phyloP scores from a whole-genome alignment of 768 basidiomycete species.

The Candolleomyces efflorescens region DNA sequence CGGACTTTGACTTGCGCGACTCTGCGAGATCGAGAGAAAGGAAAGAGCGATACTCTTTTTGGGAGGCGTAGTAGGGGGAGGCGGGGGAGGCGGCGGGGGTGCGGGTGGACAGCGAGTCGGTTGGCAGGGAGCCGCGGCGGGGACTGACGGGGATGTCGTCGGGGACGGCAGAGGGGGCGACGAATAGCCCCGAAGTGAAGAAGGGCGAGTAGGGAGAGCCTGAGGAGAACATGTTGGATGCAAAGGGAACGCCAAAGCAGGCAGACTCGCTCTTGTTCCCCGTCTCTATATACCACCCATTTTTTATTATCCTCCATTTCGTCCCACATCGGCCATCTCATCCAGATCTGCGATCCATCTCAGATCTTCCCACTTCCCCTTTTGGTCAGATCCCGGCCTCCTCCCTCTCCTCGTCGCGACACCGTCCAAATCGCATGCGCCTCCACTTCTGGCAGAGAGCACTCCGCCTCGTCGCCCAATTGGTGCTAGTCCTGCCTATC shows the following conservation, averaged over 20 bases:
- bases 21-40: slow-evolving; percentile 68
- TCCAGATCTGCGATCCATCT: neutral
- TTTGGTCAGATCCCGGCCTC: neutral
- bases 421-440: too few species aligned
- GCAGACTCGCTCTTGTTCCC: neutral
- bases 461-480: too few species aligned
- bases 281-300: neutral
- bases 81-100: slow-evolving; percentile 23
- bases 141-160: slow-evolving; percentile 15
- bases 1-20: slow-evolving; percentile 26
- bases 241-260: slow-evolving; percentile 5
- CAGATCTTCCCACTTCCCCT: neutral
- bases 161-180: slow-evolving; percentile 13
- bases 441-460: too few species aligned
- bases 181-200: slow-evolving; percentile 59
- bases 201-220: slow-evolving; percentile 56
- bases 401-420: neutral
- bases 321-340: neutral
- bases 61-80: slow-evolving; percentile 43
- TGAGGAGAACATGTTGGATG: slow-evolving; percentile 30
- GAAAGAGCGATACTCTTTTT: slow-evolving; percentile 50
- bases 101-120: slow-evolving; percentile 17
- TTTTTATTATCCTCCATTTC: neutral
- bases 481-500: too few species aligned
- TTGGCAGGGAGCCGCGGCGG: slow-evolving; percentile 34